Base-by-base conservation (phyloP, 2,329 filamentous ascomycete genomes). In the Diaporthe citriasiana region DNA sequence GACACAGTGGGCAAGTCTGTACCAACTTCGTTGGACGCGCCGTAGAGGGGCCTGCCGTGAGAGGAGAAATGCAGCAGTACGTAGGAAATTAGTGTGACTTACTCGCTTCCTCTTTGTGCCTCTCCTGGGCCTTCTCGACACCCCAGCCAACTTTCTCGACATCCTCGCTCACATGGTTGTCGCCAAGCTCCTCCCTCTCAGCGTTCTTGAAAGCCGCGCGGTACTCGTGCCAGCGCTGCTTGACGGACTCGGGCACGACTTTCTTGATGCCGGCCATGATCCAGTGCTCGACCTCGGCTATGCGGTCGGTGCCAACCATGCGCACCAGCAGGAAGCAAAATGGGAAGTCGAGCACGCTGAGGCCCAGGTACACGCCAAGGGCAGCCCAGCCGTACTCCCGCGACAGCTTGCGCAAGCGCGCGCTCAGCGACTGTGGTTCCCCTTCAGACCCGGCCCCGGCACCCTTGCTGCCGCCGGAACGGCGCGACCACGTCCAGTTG, bases 321-420 rank as follows among this genome's bases (percentile, higher is more conserved):
- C 93, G 90, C 60, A 99, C 97, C 13, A 97, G 91, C 71, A 97
- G 84, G 85, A 98, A 99, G 85, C 96, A 98, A 81, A 98, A 94
- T 0, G 97, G 97, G 77, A 98, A 97, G 84, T 99, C 97, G 69
- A 98, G 85, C 50, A 94, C 93, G 55, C 94, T 95, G 71, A 99
- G 85, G 1, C 87, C 88, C 15, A 98, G 83, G 83, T 99, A 99
- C 19, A 99, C 94, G n/a, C 95, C 96, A 7, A 98, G 84, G 0
- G 95, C 95, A 4, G 94, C 90, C 95, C 95, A 98, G 53, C 97
- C 97, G 83, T 99, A 99, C 83, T 98, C 96, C 76, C 93, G 92
- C 3, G 93, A 95, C 59, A 99, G 89, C 81, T 94, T 95, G 83
- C 93, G 95, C 81, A 98, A 85, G 35, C 93, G 89, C 76, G 91